A percentile compares a stretch with the other conserved stretches of the same genome.
These are phyloP conservation scores for Irpex rosettiformis DNA, from an alignment of 1,284 basidiomycete genomes.

Conservation along the genomic window DNA sequence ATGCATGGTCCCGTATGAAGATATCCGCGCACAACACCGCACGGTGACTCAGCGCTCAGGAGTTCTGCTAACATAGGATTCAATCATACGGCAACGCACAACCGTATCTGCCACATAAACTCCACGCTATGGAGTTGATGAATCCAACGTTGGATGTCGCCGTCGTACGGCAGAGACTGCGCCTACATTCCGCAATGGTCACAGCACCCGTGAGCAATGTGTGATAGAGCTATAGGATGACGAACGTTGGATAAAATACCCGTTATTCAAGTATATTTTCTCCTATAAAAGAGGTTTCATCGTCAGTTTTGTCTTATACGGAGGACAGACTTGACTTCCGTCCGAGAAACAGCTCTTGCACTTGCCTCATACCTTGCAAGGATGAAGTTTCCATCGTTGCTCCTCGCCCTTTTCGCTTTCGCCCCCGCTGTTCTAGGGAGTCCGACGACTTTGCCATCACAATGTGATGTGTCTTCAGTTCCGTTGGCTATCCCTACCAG, in stretches of 20 bases:
- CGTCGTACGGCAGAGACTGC: neutral
- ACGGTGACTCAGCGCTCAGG: too few relatives aligned
- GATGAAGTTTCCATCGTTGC: constrained; percentile 8
- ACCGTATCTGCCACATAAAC: neutral
- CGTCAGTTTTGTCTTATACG: neutral
- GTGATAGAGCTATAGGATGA: too few relatives aligned
- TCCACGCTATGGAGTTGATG: neutral
- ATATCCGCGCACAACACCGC: neutral
- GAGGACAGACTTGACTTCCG: neutral
- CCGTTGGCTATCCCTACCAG: constrained; percentile 7
- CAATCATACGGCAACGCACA: neutral
- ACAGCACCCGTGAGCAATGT: too few relatives aligned
- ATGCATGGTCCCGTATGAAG: too few relatives aligned
- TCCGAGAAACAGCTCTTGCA: neutral
- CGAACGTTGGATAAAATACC: too few relatives aligned
- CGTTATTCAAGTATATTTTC: too few relatives aligned
- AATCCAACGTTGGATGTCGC: neutral
- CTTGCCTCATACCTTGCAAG: neutral
- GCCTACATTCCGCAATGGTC: neutral
- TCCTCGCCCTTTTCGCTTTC: constrained; percentile 7
- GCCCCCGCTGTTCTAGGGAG: constrained; percentile 5
- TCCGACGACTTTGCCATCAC: constrained; percentile 4
- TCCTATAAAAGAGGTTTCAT: neutral
- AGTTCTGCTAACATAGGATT: too few relatives aligned
- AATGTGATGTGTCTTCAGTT: constrained; percentile 11